Evolutionary conservation across 2,329 filamentous ascomycete species (phyloP), one percentile per base, ranked within the genome.

Genomic region (Pestalotiopsis sp.): DNA sequence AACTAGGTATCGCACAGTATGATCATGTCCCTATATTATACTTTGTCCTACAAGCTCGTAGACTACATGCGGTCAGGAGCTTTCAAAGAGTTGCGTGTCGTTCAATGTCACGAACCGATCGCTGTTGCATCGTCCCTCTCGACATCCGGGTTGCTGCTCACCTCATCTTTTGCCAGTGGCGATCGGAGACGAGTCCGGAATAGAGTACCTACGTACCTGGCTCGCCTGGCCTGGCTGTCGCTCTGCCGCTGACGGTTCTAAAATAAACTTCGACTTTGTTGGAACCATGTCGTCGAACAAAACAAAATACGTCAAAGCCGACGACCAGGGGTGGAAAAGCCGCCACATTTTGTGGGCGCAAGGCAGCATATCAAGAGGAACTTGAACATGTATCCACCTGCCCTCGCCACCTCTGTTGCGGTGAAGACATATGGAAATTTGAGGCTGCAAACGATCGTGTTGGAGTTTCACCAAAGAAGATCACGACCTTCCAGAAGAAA

Each of bases 181-280:
- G 36, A 40, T 40, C 59, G 13, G 31, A 40, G 14, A 38, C 31
- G 31, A 36, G 31, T 36, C 31, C 31, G 31, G 31, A 36, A 36
- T 36, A 36, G 31, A 9, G 31, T 36, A 9, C 31, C 31, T 36
- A 36, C 7, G 31, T 36, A 20, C 27, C 59, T 14, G 36, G 59
- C 57, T 27, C n/a, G 36, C 17, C 13, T 36, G 38, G 36, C 17
- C 13, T 36, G 38, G 59, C 59, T 62, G 59, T 62, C 59, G 59
- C 59, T 62, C 59, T 36, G 25, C 59, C 59, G 59, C 59, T 11
- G 59, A 62, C 59, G 59, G 59, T 38, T 62, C 59, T 62, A 62
- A 62, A 62, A 62, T 62, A 36, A 62, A 62, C 59, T 62, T 62
- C 31, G 25, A 23, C 57, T 23, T 59, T 27, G 57, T 59, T 23